Percentiles rank a stretch among this genome's conserved stretches.
Conservation (phyloP, 768 basidiomycete genomes). For the Suillus luteus region DNA sequence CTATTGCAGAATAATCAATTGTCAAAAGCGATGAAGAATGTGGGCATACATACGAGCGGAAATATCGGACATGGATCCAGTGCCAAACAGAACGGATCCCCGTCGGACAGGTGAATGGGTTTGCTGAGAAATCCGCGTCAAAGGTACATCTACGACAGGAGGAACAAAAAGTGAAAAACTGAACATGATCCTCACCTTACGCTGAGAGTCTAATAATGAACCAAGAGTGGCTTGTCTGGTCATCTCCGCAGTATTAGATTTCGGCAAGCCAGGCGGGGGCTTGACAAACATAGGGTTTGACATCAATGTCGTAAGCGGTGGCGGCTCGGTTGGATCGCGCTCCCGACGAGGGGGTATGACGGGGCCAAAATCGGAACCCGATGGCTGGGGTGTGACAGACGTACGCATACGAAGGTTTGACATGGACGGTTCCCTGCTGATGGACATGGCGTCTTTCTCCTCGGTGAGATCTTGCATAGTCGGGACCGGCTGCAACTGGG, state of each 20-base stretch:
- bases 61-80: conserved; percentile 36
- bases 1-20: conserved; percentile 26
- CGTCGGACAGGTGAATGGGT: conserved; percentile 52
- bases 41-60: conserved; percentile 33
- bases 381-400: conserved; percentile 71
- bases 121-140: conserved; percentile 32
- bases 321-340: conserved; percentile 68
- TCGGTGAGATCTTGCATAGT: conserved; percentile 38
- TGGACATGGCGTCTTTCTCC: conserved; percentile 24
- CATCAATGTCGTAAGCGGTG: conserved; percentile 59
- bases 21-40: conserved; percentile 12
- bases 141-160: conserved; percentile 4
- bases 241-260: conserved; percentile 21
- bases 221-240: conserved; percentile 52
- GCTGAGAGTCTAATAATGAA: conserved; percentile 56
- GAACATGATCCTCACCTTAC: conserved; percentile 45
- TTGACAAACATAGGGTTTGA: conserved; percentile 73
- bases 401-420: conserved; percentile 58
- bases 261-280: conserved; percentile 45
- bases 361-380: conserved; percentile 44
- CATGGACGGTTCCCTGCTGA: conserved; percentile 46
- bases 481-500: conserved; percentile 29
- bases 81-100: conserved; percentile 52
- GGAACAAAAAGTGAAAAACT: conserved; percentile 8
- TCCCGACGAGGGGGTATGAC: conserved; percentile 38